Evolutionary conservation across 306 rosid species (phyloP), one percentile per base, ranked within the genome.

Genomic region (Amphicarpaea edgeworthii): DNA sequence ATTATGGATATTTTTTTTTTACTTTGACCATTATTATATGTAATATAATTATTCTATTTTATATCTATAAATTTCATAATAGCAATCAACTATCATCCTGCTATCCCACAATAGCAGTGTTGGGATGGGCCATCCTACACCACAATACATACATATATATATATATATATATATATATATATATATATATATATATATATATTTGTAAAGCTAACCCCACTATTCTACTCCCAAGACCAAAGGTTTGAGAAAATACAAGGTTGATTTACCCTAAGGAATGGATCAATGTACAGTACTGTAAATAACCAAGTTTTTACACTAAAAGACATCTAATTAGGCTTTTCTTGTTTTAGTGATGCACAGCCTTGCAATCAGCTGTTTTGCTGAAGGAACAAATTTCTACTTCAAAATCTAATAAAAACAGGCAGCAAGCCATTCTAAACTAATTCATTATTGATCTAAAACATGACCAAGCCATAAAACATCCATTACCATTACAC

Each of bases 401-500:
- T 42, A 30, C 1, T 42, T 12, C 23, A 12, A 23, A 66, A 40
- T 64, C 50, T 20, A 66, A 66, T 6, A 12, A 12, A 9, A 41
- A 41, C 53, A 41, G 53, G 54, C 3, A 0, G 0, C 11, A 9
- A 54, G 34, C 16, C 60, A 58, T 62, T 58, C 45, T 47, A 8
- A 30, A 67, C 59, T 66, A 73, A 45, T 23, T 24, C 23, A 55
- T 28, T 23, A 1, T 53, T 21, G 55, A 61, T 69, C 34, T 58
- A 54, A 53, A 21, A 51, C 12, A 30, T n/a, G 37, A 63, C 46
- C 30, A 67, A 71, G 58, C 16, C 43, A 64, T 53, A 51, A 62
- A 40, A 46, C 51, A 74, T 59, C 65, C 9, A 62, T 85, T 86
- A 93, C 98, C 98, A 88, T 88, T 21, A 88, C 91, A 72, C 83